phyloP scores from a whole-genome alignment of 106 monocot species.

The Dendrobium huoshanense region DNA sequence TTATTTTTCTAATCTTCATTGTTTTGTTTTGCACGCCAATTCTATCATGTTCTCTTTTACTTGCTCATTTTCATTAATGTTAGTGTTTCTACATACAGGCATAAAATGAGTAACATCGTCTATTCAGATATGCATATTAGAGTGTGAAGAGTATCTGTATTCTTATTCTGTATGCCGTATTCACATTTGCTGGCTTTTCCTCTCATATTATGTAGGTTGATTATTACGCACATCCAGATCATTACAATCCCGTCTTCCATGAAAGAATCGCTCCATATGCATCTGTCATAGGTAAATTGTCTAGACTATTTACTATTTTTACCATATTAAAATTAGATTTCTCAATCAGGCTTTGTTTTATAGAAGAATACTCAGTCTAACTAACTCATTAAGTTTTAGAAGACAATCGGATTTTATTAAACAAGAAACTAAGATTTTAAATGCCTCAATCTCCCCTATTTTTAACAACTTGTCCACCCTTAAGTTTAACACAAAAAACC shows the following conservation, averaged over 20 bases:
- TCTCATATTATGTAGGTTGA: slow-evolving; percentile 48
- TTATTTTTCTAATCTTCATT: background rate
- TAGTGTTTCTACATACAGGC: background rate
- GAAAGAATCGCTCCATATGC: slow-evolving; percentile 90
- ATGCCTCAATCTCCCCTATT: too few species aligned
- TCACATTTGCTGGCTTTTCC: background rate
- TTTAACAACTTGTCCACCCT: too few species aligned
- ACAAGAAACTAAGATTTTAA: too few species aligned
- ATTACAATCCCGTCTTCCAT: slow-evolving; percentile 82
- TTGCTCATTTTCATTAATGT: background rate
- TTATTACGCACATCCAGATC: slow-evolving; percentile 96
- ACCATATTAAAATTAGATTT: too few species aligned
- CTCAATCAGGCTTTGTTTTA: too few species aligned
- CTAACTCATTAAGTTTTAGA: too few species aligned
- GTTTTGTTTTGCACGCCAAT: background rate
- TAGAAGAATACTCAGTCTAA: too few species aligned
- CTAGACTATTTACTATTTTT: background rate
- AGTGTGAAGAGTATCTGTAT: background rate
- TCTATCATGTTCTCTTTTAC: background rate
- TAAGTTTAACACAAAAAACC: too few species aligned
- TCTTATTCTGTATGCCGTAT: background rate
- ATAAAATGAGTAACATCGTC: background rate
- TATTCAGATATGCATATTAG: background rate
- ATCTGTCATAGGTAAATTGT: slow-evolving; percentile 73
- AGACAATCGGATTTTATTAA: too few species aligned